Evolutionary conservation across 2,329 filamentous ascomycete species (phyloP).

Genomic region (Penicillium brevicompactum): DNA sequence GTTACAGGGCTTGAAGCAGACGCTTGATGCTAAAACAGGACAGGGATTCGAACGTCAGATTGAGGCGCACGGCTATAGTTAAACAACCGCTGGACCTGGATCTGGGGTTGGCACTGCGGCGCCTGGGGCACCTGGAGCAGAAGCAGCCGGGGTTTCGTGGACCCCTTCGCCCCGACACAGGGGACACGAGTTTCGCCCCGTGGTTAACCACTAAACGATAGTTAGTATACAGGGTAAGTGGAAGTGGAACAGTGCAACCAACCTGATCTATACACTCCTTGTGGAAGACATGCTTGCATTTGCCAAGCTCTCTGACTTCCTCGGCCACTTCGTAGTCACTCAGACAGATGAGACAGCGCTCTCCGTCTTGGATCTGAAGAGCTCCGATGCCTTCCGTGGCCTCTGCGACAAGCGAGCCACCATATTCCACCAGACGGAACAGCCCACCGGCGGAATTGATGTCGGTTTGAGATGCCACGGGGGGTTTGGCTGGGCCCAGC

Average conservation of each 20-base stretch:
- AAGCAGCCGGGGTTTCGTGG: constrained; percentile 32
- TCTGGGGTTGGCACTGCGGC: constrained; percentile 5
- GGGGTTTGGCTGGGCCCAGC: constrained; percentile 68
- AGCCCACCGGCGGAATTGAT: constrained; percentile 64
- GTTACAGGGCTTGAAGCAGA: constrained; percentile 29
- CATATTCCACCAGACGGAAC: constrained; percentile 54
- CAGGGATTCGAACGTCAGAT: constrained; percentile 10
- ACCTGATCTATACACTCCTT: constrained; percentile 71
- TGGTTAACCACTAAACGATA: constrained; percentile 63
- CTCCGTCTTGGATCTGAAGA: constrained; percentile 45
- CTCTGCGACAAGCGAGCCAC: constrained; percentile 50
- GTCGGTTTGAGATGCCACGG: constrained; percentile 67
- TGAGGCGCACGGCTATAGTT: neutral
- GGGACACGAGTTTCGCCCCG: constrained; percentile 46
- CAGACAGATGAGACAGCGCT: constrained; percentile 68
- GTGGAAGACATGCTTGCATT: constrained; percentile 69
- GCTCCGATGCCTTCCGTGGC: constrained; percentile 42
- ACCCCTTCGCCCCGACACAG: constrained; percentile 45
- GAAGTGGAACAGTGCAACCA: constrained; percentile 31
- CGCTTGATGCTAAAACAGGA: constrained; percentile 36
- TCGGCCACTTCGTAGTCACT: constrained; percentile 66
- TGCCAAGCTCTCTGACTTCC: constrained; percentile 61
- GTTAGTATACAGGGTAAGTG: constrained; percentile 30
- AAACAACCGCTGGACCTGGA: constrained; percentile 13
- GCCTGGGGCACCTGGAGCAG: constrained; percentile 12